Evolutionary conservation across 768 basidiomycete genomes (phyloP), one percentile per base, ranked within the genome.

Genomic region (Saitozyma sp.): DNA sequence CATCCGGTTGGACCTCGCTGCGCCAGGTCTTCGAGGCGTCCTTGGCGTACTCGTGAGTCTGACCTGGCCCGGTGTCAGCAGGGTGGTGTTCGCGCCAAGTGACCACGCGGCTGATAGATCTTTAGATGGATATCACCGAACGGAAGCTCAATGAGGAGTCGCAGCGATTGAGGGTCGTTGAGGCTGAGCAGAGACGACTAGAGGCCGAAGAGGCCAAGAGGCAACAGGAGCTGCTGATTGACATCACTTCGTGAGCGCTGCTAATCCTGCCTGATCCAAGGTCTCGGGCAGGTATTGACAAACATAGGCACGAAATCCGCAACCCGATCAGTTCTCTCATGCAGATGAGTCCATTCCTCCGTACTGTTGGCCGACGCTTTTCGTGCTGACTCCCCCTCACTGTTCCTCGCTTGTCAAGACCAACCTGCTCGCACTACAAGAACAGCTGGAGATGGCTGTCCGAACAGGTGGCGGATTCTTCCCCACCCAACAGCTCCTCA

Each of bases 171-270:
- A 67, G 74, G 11, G 57, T 73, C 20, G 54, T 75, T 40, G 66
- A 76, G 62, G 71, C 74, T 0, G 73, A 80, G 43, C 59, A 75
- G 55, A 51, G 78, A 39, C 52, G 75, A n/a, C 58, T 70, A 13
- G 71, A 71, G 29, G 78, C 78, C 0, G 79, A 77, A 58, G 75
- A 76, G 61, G 78, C 76, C 51, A 75, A 78, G 51, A 74, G 80
- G 3, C 79, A 77, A 43, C 81, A 82, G 64, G 80, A 82, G 65
- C 70, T 82, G 37, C 65, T 82, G 37, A 79, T 82, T 49, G 82
- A 82, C 56, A 80, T 81, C 29, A 81, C 80, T 0, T 79, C 80
- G 60, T 78, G 70, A 54, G 80, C 43, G 39, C 13, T 16, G 29
- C 20, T 1, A 17, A 42, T 54, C 39, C 0, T 43, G 43, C 64